Evolutionary conservation across 2,329 filamentous ascomycete species (phyloP).

Genomic region (Venturiaceae sp.): DNA sequence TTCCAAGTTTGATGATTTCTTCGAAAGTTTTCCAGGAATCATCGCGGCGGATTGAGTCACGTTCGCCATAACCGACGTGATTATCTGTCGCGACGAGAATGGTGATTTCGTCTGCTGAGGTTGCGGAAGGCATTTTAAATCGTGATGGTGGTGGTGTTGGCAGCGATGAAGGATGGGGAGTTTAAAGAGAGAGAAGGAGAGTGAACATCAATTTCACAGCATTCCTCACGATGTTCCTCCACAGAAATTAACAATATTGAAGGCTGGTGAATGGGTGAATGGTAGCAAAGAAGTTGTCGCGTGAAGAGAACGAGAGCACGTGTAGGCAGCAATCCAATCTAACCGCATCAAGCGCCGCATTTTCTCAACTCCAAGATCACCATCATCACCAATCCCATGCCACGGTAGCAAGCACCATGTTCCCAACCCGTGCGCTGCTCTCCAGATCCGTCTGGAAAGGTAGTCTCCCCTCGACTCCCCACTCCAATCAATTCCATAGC

Average conservation of each 20-base stretch:
- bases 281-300: neutral
- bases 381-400: neutral
- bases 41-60: conserved; percentile 87
- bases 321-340: neutral
- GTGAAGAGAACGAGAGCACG: neutral
- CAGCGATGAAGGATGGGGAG: neutral
- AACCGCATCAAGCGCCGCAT: neutral
- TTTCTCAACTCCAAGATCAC: neutral
- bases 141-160: neutral
- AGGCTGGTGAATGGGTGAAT: neutral
- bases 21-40: conserved; percentile 97
- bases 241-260: neutral
- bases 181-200: neutral
- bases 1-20: conserved; percentile 85
- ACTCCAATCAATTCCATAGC: conserved; percentile 10
- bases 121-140: neutral
- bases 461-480: conserved; percentile 23
- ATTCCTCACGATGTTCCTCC: neutral
- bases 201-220: neutral
- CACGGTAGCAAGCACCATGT: conserved; percentile 40
- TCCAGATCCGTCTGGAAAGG: conserved; percentile 89
- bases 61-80: conserved; percentile 93
- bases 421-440: conserved; percentile 56
- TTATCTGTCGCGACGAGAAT: conserved; percentile 94
- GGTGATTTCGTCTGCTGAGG: conserved; percentile 74